These are phyloP conservation scores for Lepiota brunneoincarnata DNA, from an alignment of 768 basidiomycete species.

Conservation along the genomic window DNA sequence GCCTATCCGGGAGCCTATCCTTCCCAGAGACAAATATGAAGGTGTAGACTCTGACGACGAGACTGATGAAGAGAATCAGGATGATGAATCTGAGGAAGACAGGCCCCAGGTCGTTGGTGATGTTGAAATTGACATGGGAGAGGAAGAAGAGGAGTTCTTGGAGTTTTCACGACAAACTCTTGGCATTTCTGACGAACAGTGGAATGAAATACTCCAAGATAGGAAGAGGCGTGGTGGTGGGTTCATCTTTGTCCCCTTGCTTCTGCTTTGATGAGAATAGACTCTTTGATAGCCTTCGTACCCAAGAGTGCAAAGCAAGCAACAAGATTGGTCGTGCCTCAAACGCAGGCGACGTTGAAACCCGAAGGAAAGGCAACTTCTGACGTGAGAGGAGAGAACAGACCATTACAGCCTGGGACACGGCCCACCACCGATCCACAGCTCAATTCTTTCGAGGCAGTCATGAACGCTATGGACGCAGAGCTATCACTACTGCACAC, in stretches of 20 bases:
- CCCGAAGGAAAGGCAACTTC: slow-evolving; percentile 12
- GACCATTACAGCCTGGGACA: slow-evolving; percentile 26
- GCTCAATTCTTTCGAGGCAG: slow-evolving; percentile 90
- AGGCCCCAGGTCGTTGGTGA: slow-evolving; percentile 82
- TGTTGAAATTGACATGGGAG: slow-evolving; percentile 86
- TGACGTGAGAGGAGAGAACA: slow-evolving; percentile 2
- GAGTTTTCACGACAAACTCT: slow-evolving; percentile 92
- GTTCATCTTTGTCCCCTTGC: slow-evolving; percentile 21
- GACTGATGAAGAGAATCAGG: slow-evolving; percentile 62
- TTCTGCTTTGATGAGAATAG: not conserved
- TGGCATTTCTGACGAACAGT: slow-evolving; percentile 87
- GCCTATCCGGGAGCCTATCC: slow-evolving; percentile 70
- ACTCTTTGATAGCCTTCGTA: slow-evolving; percentile 49
- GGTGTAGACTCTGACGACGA: slow-evolving; percentile 92
- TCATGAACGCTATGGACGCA: slow-evolving; percentile 94
- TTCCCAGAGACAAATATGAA: slow-evolving; percentile 83
- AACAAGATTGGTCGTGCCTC: slow-evolving; percentile 12
- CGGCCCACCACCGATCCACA: slow-evolving; percentile 57
- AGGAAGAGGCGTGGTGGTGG: slow-evolving; percentile 79
- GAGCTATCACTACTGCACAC: slow-evolving; percentile 53
- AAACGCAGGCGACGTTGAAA: not conserved
- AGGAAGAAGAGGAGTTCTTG: slow-evolving; percentile 93
- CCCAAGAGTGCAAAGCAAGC: slow-evolving; percentile 36
- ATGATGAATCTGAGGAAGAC: slow-evolving; percentile 72
- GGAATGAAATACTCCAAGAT: slow-evolving; percentile 82